Conservation (phyloP, 495 filamentous ascomycete species). For the Extremus antarcticus region DNA sequence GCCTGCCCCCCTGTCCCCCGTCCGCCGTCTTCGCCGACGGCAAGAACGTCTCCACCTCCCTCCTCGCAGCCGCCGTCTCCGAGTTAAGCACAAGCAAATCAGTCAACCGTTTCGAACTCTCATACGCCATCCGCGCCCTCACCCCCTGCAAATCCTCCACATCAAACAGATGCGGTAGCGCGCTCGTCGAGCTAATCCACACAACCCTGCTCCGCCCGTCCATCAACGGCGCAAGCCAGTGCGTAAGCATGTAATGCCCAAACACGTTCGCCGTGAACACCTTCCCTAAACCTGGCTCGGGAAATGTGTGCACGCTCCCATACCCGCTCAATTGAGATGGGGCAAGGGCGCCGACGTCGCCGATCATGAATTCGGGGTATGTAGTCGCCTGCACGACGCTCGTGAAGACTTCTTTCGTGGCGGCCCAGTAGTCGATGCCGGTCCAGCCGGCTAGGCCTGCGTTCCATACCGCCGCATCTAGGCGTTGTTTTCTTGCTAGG, state of each 20-base stretch:
- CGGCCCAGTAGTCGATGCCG: constrained; percentile 60
- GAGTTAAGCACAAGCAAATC: constrained; percentile 73
- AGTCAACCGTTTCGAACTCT: constrained; percentile 73
- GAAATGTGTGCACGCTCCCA: constrained; percentile 7
- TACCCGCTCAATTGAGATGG: constrained; percentile 16
- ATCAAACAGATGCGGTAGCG: constrained; percentile 43
- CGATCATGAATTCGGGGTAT: constrained; percentile 61
- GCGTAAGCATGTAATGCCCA: constrained; percentile 84
- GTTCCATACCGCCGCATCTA: constrained; percentile 76
- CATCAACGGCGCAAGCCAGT: constrained; percentile 66
- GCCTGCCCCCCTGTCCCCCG: constrained; percentile 22
- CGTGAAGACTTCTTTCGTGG: constrained; percentile 50
- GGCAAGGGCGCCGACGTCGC: constrained; percentile 11
- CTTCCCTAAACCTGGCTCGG: constrained; percentile 54
- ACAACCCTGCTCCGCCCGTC: constrained; percentile 49
- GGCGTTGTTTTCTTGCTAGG: constrained; percentile 43
- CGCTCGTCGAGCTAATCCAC: constrained; percentile 79
- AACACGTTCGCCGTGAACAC: constrained; percentile 90
- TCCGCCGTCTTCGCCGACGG: too few species aligned
- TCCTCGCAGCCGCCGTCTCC: constrained; percentile 49
- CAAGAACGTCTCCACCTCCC: constrained; percentile 45
- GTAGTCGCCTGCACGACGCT: constrained; percentile 59
- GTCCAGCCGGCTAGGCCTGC: constrained; percentile 82
- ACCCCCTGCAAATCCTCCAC: constrained; percentile 68
- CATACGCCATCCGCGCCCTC: constrained; percentile 53